Evolutionary conservation across 352 stramenopile genomes (phyloP).

Genomic region (Pythium rhizo-oryzae): DNA sequence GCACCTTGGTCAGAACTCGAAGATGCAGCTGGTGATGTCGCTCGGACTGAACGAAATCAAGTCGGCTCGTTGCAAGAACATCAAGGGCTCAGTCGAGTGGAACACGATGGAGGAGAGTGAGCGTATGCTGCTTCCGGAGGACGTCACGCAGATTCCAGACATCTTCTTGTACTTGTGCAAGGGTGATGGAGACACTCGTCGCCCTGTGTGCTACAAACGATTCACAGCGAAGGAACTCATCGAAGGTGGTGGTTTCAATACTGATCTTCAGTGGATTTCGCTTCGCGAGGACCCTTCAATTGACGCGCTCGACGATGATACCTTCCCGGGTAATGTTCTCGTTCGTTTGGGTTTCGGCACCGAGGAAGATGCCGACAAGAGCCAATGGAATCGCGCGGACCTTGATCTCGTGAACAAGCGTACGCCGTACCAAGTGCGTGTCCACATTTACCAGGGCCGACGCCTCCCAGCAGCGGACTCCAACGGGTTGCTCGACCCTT

Average conservation of each 20-base stretch:
- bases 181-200: constrained; percentile 60
- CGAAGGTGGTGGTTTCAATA: constrained; percentile 55
- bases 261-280: constrained; percentile 67
- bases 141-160: constrained; percentile 81
- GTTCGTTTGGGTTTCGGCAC: constrained; percentile 81
- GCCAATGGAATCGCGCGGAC: constrained; percentile 54
- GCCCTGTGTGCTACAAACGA: constrained; percentile 75
- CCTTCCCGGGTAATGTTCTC: constrained; percentile 84
- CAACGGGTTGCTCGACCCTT: constrained; percentile 86
- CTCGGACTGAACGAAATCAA: constrained; percentile 66
- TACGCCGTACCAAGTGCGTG: constrained; percentile 80
- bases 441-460: constrained; percentile 86
- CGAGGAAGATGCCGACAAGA: constrained; percentile 64
- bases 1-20: constrained; percentile 68
- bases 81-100: constrained; percentile 85
- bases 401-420: constrained; percentile 72
- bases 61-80: constrained; percentile 59
- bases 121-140: constrained; percentile 71
- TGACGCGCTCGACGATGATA: constrained; percentile 73
- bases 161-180: constrained; percentile 89
- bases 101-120: constrained; percentile 81
- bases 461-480: constrained; percentile 80
- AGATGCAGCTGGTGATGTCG: constrained; percentile 78
- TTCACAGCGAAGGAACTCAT: constrained; percentile 82
- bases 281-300: constrained; percentile 85